Base-by-base conservation (phyloP, 2,329 filamentous ascomycete species). In the Hypoxylon sp. region DNA sequence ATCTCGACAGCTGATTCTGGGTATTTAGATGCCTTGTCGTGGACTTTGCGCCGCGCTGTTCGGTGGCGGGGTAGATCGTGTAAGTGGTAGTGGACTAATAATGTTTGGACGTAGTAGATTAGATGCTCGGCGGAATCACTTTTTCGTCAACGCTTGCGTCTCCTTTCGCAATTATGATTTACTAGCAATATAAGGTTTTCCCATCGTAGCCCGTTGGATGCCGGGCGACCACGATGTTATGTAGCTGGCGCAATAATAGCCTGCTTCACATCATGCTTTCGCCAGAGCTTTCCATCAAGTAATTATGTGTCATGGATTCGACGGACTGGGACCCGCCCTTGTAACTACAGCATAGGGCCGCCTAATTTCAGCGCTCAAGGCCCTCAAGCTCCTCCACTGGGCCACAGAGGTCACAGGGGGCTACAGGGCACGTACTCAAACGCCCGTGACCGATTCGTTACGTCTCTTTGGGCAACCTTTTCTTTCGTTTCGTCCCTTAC, bases 261-360 rank as follows among this genome's bases (percentile, higher is more conserved):
- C 55, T 70, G 64, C 69, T 73, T 72, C 70, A 71, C 72, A 72
- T 74, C 73, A 76, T 76, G 69, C 68, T 72, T 71, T 71, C 55
- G 58, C 64, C 61, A 56, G 61, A 62, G n/a, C 66, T 78, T 79
- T 77, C 69, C 69, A 79, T 79, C 73, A 76, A 73, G 77, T 79
- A 79, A 79, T 79, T 79, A 79, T 79, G 77, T 79, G 77, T 79
- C 77, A 79, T 78, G 68, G 67, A 73, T 72, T 74, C 17, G 54
- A 35, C 58, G 54, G 58, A 69, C 65, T 70, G 64, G 69, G 61
- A 59, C 56, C 40, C 61, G 40, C 35, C 66, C 65, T 60, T 64
- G 59, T 64, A 62, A 25, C 58, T 53, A 63, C 50, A 66, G 55
- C 53, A 33, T 50, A 55, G 44, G 51, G 25, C 49, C 30, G 35